These are phyloP conservation scores for Grammothele lineata DNA, from an alignment of 768 basidiomycete species.

Conservation along the genomic window DNA sequence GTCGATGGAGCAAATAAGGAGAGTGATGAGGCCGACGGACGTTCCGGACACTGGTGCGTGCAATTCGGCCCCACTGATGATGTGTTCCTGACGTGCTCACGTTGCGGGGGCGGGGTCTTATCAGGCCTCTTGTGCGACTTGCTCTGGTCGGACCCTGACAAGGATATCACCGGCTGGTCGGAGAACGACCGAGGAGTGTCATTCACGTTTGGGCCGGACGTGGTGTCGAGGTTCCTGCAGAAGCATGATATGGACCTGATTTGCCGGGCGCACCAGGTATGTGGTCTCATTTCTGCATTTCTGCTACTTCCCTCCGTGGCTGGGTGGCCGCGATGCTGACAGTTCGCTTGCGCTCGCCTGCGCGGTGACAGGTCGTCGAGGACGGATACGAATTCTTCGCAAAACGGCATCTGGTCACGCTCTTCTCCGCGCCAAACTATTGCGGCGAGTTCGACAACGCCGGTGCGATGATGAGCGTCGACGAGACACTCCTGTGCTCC, in stretches of 20 bases:
- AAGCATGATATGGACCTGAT: slow-evolving; percentile 99
- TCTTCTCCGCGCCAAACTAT: slow-evolving; percentile 96
- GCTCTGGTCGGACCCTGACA: slow-evolving; percentile 98
- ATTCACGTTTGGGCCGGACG: slow-evolving; percentile 98
- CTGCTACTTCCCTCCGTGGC: background rate
- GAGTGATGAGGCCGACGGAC: slow-evolving; percentile 98
- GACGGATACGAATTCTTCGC: slow-evolving; percentile 99
- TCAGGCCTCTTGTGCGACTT: slow-evolving; percentile 91
- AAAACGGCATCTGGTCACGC: slow-evolving; percentile 92
- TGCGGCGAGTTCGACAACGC: slow-evolving; percentile 98
- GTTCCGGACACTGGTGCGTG: slow-evolving; percentile 92
- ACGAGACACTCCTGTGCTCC: slow-evolving; percentile 94
- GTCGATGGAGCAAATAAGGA: slow-evolving; percentile 99
- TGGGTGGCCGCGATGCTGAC: background rate
- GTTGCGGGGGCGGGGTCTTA: too few relatives aligned
- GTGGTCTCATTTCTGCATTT: background rate
- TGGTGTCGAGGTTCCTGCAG: slow-evolving; percentile 96
- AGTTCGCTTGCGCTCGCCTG: background rate
- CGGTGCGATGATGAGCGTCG: slow-evolving; percentile 99
- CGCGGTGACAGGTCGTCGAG: slow-evolving; percentile 78
- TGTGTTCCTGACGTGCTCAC: too few relatives aligned
- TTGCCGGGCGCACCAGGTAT: slow-evolving; percentile 94
- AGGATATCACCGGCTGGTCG: slow-evolving; percentile 99
- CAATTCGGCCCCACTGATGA: too few relatives aligned
- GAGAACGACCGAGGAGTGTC: slow-evolving; percentile 99